Percentiles rank a stretch among this genome's conserved stretches.
These are phyloP conservation scores for Xylariaceae sp. DNA, from an alignment of 2,329 filamentous ascomycete species.

Conservation along the genomic window DNA sequence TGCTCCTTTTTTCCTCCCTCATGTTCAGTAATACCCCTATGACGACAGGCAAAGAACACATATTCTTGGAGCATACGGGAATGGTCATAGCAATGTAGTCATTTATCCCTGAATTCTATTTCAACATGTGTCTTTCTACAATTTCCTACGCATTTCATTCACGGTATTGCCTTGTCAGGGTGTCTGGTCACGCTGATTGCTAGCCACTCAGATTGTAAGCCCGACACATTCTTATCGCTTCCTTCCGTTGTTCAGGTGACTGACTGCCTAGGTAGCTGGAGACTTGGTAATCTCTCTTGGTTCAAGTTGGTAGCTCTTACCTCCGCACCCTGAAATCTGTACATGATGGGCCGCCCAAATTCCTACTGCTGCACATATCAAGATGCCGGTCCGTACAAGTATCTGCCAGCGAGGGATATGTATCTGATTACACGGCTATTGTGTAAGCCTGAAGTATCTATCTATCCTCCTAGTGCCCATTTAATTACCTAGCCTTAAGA, in stretches of 20 bases:
- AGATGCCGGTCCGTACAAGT: too few relatives aligned
- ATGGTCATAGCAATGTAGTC: background rate
- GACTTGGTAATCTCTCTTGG: slow-evolving; percentile 12
- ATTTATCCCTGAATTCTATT: background rate
- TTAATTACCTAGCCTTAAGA: too few relatives aligned
- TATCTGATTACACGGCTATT: too few relatives aligned
- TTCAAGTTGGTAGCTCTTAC: slow-evolving; percentile 1
- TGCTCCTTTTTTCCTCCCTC: too few relatives aligned
- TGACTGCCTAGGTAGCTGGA: slow-evolving; percentile 11
- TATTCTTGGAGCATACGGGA: background rate
- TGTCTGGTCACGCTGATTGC: slow-evolving; percentile 6
- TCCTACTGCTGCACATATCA: background rate
- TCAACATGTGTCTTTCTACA: background rate
- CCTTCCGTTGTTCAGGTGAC: slow-evolving; percentile 18
- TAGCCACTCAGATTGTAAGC: slow-evolving; percentile 1
- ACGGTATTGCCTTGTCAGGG: background rate
- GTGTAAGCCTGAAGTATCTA: too few relatives aligned
- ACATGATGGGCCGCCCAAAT: background rate
- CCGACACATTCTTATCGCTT: slow-evolving; percentile 15
- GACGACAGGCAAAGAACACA: background rate
- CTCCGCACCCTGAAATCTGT: slow-evolving; percentile 8
- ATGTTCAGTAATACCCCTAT: slow-evolving; percentile 3
- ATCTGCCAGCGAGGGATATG: too few relatives aligned
- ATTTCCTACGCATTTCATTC: background rate
- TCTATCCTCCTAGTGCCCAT: too few relatives aligned